Percentiles rank a stretch among this genome's conserved stretches.
Conservation (phyloP, 148 eudicot genomes). For the Polygonum aviculare region DNA sequence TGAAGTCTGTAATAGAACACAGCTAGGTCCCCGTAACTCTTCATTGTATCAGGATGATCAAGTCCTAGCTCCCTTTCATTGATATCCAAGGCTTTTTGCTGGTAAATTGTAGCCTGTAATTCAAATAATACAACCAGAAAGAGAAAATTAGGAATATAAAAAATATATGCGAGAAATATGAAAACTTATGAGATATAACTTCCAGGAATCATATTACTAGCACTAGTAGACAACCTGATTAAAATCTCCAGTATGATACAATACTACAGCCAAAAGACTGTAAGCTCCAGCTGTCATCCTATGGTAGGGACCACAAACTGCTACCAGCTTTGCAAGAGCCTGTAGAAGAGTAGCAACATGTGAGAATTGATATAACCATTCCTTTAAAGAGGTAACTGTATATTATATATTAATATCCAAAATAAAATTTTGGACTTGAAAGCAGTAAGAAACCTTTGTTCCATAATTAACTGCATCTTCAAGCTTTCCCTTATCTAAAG, state of each 20-base stretch:
- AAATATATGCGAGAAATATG: background rate
- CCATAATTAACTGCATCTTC: conserved; percentile 99
- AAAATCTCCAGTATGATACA: conserved; percentile 99
- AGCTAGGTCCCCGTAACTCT: conserved; percentile 98
- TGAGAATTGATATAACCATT: background rate
- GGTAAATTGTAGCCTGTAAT: conserved; percentile 93
- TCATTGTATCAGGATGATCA: conserved; percentile 99
- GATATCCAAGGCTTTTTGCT: conserved; percentile 99
- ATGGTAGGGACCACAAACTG: conserved; percentile 99
- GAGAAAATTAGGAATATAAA: background rate
- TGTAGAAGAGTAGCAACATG: conserved; percentile 18
- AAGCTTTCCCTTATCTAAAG: conserved; percentile 98
- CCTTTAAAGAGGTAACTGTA: background rate
- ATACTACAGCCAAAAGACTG: conserved; percentile 96
- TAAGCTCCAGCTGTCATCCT: conserved; percentile 99
- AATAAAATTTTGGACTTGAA: background rate
- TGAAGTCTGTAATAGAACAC: conserved; percentile 99
- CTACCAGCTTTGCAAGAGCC: conserved; percentile 98
- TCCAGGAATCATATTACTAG: background rate
- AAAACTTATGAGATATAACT: background rate
- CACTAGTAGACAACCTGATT: conserved; percentile 57
- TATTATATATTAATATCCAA: background rate
- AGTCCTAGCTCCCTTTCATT: conserved; percentile 97
- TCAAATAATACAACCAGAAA: background rate
- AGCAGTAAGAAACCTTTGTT: conserved; percentile 63